phyloP scores from a whole-genome alignment of 1,139 yeast genomes.

The Nematodospora anomalae region DNA sequence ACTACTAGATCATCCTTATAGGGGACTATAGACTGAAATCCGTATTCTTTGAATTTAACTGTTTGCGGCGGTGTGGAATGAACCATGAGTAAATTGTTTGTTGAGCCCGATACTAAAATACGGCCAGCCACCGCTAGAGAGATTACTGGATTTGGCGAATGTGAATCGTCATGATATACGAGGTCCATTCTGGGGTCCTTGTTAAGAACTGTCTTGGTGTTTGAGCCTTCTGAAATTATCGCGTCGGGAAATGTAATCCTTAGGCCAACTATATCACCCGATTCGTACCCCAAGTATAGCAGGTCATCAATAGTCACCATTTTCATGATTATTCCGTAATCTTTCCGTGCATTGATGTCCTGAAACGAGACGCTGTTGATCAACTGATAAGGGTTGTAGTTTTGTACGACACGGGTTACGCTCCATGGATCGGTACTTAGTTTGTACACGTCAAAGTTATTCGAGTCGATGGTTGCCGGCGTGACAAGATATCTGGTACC shows the following conservation, averaged over 20 bases:
- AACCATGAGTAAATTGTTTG: slow-evolving; percentile 31
- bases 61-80: slow-evolving; percentile 19
- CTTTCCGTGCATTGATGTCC: slow-evolving; percentile 24
- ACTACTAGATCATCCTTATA: slow-evolving; percentile 16
- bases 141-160: slow-evolving; percentile 54
- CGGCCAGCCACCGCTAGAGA: slow-evolving; percentile 26
- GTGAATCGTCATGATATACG: slow-evolving; percentile 27
- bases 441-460: slow-evolving; percentile 52
- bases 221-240: background rate
- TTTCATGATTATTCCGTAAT: slow-evolving; percentile 59
- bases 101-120: slow-evolving; percentile 44
- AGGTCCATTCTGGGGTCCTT: slow-evolving; percentile 22
- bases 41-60: slow-evolving; percentile 20
- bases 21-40: slow-evolving; percentile 22
- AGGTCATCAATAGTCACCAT: slow-evolving; percentile 31
- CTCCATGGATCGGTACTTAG: slow-evolving; percentile 19
- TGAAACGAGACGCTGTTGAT: slow-evolving; percentile 13
- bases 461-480: slow-evolving; percentile 55
- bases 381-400: slow-evolving; percentile 23
- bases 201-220: slow-evolving; percentile 21
- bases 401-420: slow-evolving; percentile 29
- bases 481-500: slow-evolving; percentile 36
- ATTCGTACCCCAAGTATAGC: slow-evolving; percentile 55
- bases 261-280: slow-evolving; percentile 50
- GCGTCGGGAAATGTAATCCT: slow-evolving; percentile 17